Base-by-base conservation (phyloP, 805 yeast genomes). In the Barnettozyma sucrosica region DNA sequence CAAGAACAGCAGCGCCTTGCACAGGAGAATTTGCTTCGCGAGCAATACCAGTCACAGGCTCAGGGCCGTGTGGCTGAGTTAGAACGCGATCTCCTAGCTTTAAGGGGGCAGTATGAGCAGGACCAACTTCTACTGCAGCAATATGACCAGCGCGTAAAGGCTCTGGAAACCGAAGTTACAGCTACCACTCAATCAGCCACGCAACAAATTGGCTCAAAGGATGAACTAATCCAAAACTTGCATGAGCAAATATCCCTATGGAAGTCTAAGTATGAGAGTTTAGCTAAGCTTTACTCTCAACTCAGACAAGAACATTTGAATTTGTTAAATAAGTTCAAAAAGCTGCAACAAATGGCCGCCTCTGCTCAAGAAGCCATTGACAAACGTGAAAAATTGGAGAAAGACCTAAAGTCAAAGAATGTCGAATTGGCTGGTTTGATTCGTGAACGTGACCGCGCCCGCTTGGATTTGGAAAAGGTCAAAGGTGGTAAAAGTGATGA, bases 261-360 rank as follows among this genome's bases (percentile, higher is more conserved):
- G 96, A 80, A 86, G 52, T 79, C 78, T 46, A 90, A 90, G 68
- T 90, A 90, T 66, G 96, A 89, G 61, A 76, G 93, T 0, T 73
- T 90, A 52, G 97, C 97, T 6, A 88, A 88, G 59, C 72, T 90
- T 54, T 90, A 90, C 65, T 83, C 95, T 2, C 96, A 89, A 66
- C 72, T 90, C 56, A 83, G 97, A 61, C 95, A 87, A 66, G 97
- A 90, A 66, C 97, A 90, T 62, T 73, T 90, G 59, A 85, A 82
- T 52, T 67, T 89, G 47, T 74, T 90, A 61, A 74, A 85, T 44
- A 84, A 83, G 61, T 83, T 83, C 62, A 89, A 90, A 63, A 82
- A 84, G 56, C 74, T 83, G 41, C 95, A 89, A 66, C 86, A 88
- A 55, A 87, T 86, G 66, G 95, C 93, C 3, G 84, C 89, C 13